phyloP scores from a whole-genome alignment of 345 rosid species.

The Murraya koenigii region DNA sequence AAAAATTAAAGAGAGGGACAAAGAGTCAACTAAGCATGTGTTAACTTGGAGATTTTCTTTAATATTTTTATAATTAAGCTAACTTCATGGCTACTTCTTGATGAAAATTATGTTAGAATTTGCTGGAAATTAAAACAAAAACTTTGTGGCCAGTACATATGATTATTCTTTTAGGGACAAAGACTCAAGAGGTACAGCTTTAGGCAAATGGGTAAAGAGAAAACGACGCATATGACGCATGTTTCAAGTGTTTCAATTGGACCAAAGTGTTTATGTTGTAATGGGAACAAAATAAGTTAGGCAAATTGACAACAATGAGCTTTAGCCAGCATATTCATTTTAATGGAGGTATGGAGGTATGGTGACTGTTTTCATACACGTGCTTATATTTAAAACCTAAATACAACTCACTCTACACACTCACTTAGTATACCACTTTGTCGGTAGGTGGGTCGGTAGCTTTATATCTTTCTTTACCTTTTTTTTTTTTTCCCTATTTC shows the following conservation, averaged over 20 bases:
- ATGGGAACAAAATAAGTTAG: background rate
- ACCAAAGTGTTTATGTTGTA: background rate
- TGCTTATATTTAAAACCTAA: background rate
- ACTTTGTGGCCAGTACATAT: background rate
- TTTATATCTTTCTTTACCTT: background rate
- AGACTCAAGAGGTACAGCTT: background rate
- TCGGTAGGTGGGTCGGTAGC: background rate
- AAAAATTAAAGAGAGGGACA: background rate
- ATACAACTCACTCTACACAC: too few species aligned
- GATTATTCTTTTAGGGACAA: background rate
- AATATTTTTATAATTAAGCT: background rate
- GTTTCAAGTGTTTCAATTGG: background rate
- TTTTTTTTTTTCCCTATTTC: background rate
- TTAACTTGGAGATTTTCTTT: background rate
- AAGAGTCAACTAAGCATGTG: slow-evolving; percentile 2
- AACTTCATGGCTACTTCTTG: background rate
- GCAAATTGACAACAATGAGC: background rate
- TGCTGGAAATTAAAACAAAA: background rate
- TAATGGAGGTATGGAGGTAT: background rate
- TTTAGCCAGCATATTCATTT: background rate
- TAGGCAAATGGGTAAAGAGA: background rate
- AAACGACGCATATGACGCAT: background rate
- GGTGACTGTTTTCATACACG: background rate
- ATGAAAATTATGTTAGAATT: background rate
- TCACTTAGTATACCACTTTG: too few species aligned